These are phyloP conservation scores for sorghum (Sorghum bicolor) DNA, from an alignment of 176 grass and related monocot species.

Conservation along the genomic window DNA sequence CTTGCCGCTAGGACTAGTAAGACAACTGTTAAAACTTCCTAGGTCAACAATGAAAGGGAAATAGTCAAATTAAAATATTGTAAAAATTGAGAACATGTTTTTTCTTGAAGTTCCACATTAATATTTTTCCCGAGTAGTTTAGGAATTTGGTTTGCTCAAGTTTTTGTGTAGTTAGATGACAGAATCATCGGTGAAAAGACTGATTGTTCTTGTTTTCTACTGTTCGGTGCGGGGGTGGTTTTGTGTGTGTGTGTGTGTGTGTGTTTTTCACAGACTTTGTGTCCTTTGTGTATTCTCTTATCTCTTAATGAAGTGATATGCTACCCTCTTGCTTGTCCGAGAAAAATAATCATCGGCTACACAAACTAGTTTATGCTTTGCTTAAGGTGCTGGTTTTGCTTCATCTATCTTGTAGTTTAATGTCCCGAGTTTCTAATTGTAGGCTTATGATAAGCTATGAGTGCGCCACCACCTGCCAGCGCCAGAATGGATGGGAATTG, in stretches of 20 bases:
- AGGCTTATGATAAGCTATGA: constrained; percentile 40
- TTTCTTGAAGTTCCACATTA: neutral
- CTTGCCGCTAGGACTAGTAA: neutral
- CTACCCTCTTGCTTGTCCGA: neutral
- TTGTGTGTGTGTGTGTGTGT: neutral
- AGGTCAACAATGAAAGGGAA: neutral
- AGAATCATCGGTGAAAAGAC: neutral
- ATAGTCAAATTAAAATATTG: neutral
- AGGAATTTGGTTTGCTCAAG: neutral
- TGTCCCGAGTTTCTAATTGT: neutral
- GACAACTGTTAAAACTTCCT: neutral
- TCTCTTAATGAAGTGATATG: neutral
- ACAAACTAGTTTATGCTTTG: neutral
- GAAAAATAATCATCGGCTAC: neutral
- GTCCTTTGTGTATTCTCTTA: neutral
- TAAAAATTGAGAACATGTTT: neutral
- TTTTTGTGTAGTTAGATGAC: neutral
- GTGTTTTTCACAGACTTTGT: neutral
- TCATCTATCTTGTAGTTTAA: constrained; percentile 16
- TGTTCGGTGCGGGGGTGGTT: neutral
- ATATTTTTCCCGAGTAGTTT: neutral
- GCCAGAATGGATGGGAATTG: constrained; percentile 34
- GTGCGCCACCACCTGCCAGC: constrained; percentile 19
- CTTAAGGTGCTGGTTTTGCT: neutral
- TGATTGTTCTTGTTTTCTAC: neutral